phyloP scores from a whole-genome alignment of 1,284 basidiomycete genomes.

The Schizopora paradoxa region DNA sequence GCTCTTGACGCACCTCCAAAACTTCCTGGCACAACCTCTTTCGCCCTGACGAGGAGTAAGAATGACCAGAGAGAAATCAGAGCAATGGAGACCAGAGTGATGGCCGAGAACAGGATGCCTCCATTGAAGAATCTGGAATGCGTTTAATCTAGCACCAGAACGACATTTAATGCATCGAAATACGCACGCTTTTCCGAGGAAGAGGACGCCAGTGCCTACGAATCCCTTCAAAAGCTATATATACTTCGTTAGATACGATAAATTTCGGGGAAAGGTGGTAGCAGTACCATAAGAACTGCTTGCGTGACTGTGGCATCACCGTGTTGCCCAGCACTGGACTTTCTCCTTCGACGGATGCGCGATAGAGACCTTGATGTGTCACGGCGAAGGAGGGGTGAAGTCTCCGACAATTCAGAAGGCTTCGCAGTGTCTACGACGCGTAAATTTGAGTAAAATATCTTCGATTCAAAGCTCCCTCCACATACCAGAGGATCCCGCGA shows the following conservation, averaged over 20 bases:
- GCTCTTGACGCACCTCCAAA: slow-evolving; percentile 70
- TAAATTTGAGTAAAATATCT: background rate
- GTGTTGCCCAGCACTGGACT: slow-evolving; percentile 49
- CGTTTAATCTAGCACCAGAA: slow-evolving; percentile 6
- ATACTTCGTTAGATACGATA: no score
- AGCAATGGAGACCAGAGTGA: slow-evolving; percentile 80
- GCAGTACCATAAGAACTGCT: slow-evolving; percentile 81
- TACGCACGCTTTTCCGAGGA: slow-evolving; percentile 87
- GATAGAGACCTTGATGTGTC: slow-evolving; percentile 32
- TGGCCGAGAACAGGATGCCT: slow-evolving; percentile 84
- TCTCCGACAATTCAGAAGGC: slow-evolving; percentile 13
- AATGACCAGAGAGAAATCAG: slow-evolving; percentile 91
- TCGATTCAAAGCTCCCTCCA: slow-evolving; percentile 3
- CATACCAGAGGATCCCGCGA: background rate
- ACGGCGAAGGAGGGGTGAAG: slow-evolving; percentile 17
- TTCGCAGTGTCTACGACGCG: slow-evolving; percentile 1
- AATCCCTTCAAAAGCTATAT: slow-evolving; percentile 86
- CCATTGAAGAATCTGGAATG: slow-evolving; percentile 84
- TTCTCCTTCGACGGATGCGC: slow-evolving; percentile 46
- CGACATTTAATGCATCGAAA: background rate
- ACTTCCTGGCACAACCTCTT: slow-evolving; percentile 85
- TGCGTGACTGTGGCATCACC: slow-evolving; percentile 87
- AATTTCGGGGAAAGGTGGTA: slow-evolving; percentile 6
- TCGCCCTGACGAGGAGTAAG: slow-evolving; percentile 85
- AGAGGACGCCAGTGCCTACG: slow-evolving; percentile 93